Conservation (phyloP, 164 flowering plant genomes). For the Kalanchoe fedtschenkoi region DNA sequence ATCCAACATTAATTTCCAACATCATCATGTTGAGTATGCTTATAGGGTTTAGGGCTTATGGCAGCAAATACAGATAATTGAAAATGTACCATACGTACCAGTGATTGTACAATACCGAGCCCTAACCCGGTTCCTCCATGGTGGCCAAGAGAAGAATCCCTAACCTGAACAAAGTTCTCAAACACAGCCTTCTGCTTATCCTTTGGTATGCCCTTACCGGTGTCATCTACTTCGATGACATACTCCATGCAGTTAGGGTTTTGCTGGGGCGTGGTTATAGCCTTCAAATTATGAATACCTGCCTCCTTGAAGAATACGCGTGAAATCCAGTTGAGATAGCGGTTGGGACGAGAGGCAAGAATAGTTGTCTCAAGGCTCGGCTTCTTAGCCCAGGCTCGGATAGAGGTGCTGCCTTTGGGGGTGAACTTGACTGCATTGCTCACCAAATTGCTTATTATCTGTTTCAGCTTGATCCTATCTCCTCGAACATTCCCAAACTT, state of each 20-base stretch:
- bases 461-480: constrained; percentile 57
- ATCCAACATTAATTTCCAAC: neutral
- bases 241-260: constrained; percentile 37
- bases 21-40: neutral
- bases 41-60: neutral
- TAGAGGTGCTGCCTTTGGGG: constrained; percentile 43
- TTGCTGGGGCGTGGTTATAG: constrained; percentile 3
- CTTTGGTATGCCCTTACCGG: constrained; percentile 79
- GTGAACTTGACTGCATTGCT: constrained; percentile 93
- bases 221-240: constrained; percentile 67
- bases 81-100: constrained; percentile 31
- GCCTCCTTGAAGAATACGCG: constrained; percentile 14
- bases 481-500: constrained; percentile 48
- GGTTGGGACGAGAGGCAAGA: constrained; percentile 7
- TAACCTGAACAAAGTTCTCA: constrained; percentile 83
- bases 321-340: constrained; percentile 4
- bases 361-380: constrained; percentile 22
- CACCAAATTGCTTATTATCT: constrained; percentile 52
- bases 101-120: constrained; percentile 77
- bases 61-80: neutral
- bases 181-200: constrained; percentile 61
- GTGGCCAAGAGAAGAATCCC: constrained; percentile 40
- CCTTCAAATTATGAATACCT: constrained; percentile 8
- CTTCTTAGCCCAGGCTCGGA: constrained; percentile 60
- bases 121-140: constrained; percentile 83